Base-by-base conservation (phyloP, 495 filamentous ascomycete species). In the Lasiosphaeria ovina region DNA sequence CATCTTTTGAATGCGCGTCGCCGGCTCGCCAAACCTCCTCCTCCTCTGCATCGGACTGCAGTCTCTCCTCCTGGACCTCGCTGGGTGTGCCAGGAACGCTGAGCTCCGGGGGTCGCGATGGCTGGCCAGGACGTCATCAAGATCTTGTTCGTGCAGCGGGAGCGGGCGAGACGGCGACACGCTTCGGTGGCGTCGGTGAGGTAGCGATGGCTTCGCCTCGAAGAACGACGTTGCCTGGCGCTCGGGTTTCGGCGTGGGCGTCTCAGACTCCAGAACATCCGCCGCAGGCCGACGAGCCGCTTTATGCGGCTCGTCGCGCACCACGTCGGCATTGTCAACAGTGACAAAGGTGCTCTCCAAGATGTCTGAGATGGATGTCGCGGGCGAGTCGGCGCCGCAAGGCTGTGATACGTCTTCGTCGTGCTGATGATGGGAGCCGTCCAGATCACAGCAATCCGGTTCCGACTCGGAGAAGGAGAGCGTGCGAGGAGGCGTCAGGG, bases 391-490 rank as follows among this genome's bases (percentile, higher is more conserved):
- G 6, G 62, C 57, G 48, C 71, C 70, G 49, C 63, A 68, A 34
- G 69, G 64, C 58, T 75, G 68, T 4, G 76, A 75, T 6, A 58
- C 63, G n/a, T 76, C 72, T 9, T 69, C 64, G 11, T 68, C 61
- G 61, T 64, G 59, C 16, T 52, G 36, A 47, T 65, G 49, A 0
- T 48, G 14, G 7, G 58, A 45, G 33, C 58, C 63, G 4, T 55
- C 47, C 31, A 55, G 51, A 12, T 62, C 66, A 54, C 73, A 76
- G 36, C 51, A 67, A 34, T 75, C 75, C 8, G 73, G 68, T 63
- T 77, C 77, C 6, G 74, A 74, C 59, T 77, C 77, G 1, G 77
- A 79, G 59, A 76, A 79, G 35, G 79, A 81, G 0, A 76, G 59
- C 8, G 71, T 71, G 16, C 79, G 74, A 24, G 72, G 61, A 3